Evolutionary conservation across 371 early-diverging fungal genomes (phyloP), one percentile per base, ranked within the genome.

Genomic region (Mucor velutinosus): DNA sequence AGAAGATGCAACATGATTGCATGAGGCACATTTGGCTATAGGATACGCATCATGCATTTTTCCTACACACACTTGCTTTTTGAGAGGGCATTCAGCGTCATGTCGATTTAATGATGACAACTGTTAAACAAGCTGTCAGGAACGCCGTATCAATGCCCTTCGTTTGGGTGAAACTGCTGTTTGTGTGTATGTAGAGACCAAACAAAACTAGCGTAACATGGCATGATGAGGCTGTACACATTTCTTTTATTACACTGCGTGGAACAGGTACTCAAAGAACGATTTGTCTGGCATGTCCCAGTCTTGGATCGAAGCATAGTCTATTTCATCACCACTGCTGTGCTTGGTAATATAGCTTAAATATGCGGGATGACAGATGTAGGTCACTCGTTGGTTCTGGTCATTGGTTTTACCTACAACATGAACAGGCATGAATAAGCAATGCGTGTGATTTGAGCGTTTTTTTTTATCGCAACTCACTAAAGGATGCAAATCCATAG

Each of bases 191-290:
- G 21, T 14, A 14, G 6, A 51, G 1, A 14, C 11, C 5, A 47
- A 47, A 47, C n/a, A 47, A 27, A 23, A 53, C 53, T 53, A 53
- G 8, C 27, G 53, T 53, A 53, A 53, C 53, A 53, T 53, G 27
- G 53, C 53, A 53, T 53, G 25, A 49, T 23, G 23, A 49, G 23
- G 49, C 7, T 49, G 17, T 12, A n/a, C 8, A 21, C 47, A 47
- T 47, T 47, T 45, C 45, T 1, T 49, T 49, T 49, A 53, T 53
- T 53, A 53, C 53, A 53, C 53, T n/a, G 30, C 6, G 58, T 65
- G 41, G 32, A 74, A 74, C 51, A 76, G 60, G 66, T 76, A 76
- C 41, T 74, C 74, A 65, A 62, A 77, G 33, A 77, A 77, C 3
- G 73, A 65, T 17, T 51, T 72, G 14, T 62, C 67, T 27, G 75